Evolutionary conservation across 1,284 basidiomycete species (phyloP), one percentile per base, ranked within the genome.

Genomic region (Vanrija sp.): DNA sequence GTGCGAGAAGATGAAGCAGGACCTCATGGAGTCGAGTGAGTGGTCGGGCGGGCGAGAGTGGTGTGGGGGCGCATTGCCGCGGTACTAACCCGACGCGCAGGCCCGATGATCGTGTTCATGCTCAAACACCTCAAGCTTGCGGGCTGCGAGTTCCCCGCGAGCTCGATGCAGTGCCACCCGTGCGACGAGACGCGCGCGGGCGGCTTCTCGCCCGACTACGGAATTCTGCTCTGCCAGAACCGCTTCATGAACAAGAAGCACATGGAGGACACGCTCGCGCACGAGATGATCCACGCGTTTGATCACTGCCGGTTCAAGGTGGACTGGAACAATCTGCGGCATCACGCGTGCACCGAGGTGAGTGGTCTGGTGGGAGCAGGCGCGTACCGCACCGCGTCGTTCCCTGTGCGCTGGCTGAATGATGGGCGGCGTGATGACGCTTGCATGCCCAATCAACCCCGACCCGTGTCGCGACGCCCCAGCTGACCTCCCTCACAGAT

Each of bases 291-390:
- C n/a, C 95, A 98, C 75, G 87, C 93, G 81, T 98, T 88, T 71
- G 95, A 98, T 72, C 89, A 96, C 64, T 90, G 89, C 74, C 86
- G 87, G 71, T 98, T 98, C 80, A 86, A 92, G 56, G 88, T 96
- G 1, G 86, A 96, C 74, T 97, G 91, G 92, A 78, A 73, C 50
- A 88, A 98, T 74, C 75, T 98, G 51, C 79, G 91, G 52, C 93
- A 97, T 78, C 92, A 95, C 73, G 95, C 95, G 0, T 98, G 94
- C 73, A 90, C 86, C 67, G 94, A 98, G 83, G 92, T 94, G 69
- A 67, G 84, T 78, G 23, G 9, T 40, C 28, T 28, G 26, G 51
- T 34, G 34, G 28, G 28, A 3, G 28, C 28, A 8, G 28, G 28
- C 28, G 28, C 28, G 10, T 28, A 10, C 7, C 3, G 28, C 28